Conservation (phyloP, 2,329 filamentous ascomycete species). For the Rasamsonia emersonii region DNA sequence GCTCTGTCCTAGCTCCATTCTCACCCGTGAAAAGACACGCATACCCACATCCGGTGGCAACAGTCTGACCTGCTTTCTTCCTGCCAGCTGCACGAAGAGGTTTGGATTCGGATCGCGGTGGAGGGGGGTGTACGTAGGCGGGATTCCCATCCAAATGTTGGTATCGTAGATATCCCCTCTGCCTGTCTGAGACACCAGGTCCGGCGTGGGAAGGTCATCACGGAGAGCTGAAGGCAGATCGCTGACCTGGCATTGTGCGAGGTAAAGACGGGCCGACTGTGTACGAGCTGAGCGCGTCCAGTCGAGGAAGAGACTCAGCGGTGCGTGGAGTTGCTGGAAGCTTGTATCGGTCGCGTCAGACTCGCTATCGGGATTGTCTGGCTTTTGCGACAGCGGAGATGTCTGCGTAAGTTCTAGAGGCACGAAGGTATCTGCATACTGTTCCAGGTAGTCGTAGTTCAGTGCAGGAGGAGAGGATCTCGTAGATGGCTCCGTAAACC, state of each 20-base stretch:
- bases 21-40: conserved; percentile 52
- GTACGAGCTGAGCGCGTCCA: conserved; percentile 30
- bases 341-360: conserved; percentile 8
- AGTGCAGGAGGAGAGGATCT: conserved; percentile 17
- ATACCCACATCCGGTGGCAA: conserved; percentile 57
- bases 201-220: conserved; percentile 59
- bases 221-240: conserved; percentile 57
- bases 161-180: conserved; percentile 79
- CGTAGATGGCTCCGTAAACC: conserved; percentile 45
- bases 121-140: conserved; percentile 81
- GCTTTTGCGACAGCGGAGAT: not conserved
- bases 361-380: not conserved
- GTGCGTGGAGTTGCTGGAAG: conserved; percentile 41
- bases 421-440: conserved; percentile 43
- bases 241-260: conserved; percentile 69
- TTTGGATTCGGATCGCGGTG: conserved; percentile 95
- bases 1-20: conserved; percentile 28
- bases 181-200: conserved; percentile 53
- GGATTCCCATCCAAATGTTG: conserved; percentile 79
- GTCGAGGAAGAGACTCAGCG: conserved; percentile 55
- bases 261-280: conserved; percentile 53
- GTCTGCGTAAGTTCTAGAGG: conserved; percentile 53
- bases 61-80: conserved; percentile 64
- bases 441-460: conserved; percentile 36
- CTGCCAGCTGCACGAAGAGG: conserved; percentile 73